Percentiles rank a stretch among this genome's conserved stretches.
Conservation (phyloP, 257 asterid genomes). For the Primulina huaijiensis region DNA sequence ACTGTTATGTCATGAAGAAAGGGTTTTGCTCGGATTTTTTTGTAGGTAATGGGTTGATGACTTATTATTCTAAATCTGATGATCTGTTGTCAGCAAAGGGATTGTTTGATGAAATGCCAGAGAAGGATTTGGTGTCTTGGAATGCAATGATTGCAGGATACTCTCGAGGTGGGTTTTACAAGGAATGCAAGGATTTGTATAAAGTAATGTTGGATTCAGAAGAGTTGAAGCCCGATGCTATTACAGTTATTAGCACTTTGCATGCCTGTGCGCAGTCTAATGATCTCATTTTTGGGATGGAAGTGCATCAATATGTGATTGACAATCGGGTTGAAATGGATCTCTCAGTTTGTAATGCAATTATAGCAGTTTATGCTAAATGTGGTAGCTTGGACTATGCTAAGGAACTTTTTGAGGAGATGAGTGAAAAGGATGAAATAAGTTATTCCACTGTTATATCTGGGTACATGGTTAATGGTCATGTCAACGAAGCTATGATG, state of each 20-base stretch:
- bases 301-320: constrained; percentile 58
- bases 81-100: constrained; percentile 56
- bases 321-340: constrained; percentile 57
- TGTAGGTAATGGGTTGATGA: constrained; percentile 73
- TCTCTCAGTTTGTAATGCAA: constrained; percentile 58
- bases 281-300: constrained; percentile 73
- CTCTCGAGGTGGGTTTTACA: constrained; percentile 62
- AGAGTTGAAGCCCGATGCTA: constrained; percentile 51
- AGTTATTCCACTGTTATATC: constrained; percentile 73
- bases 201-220: constrained; percentile 45
- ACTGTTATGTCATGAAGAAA: constrained; percentile 52
- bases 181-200: constrained; percentile 67
- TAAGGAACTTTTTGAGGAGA: constrained; percentile 64
- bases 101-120: constrained; percentile 60
- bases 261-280: constrained; percentile 79
- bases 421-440: constrained; percentile 70
- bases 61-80: constrained; percentile 62
- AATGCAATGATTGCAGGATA: constrained; percentile 85
- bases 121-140: constrained; percentile 77
- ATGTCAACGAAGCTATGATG: constrained; percentile 54
- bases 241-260: constrained; percentile 61
- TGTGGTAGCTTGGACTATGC: constrained; percentile 86
- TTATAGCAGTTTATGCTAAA: constrained; percentile 66
- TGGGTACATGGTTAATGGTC: constrained; percentile 82
- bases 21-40: constrained; percentile 62